A percentile compares a stretch with the other conserved stretches of the same genome.
These are phyloP conservation scores for Fagus crenata DNA, from an alignment of 306 rosid genomes.

Conservation along the genomic window DNA sequence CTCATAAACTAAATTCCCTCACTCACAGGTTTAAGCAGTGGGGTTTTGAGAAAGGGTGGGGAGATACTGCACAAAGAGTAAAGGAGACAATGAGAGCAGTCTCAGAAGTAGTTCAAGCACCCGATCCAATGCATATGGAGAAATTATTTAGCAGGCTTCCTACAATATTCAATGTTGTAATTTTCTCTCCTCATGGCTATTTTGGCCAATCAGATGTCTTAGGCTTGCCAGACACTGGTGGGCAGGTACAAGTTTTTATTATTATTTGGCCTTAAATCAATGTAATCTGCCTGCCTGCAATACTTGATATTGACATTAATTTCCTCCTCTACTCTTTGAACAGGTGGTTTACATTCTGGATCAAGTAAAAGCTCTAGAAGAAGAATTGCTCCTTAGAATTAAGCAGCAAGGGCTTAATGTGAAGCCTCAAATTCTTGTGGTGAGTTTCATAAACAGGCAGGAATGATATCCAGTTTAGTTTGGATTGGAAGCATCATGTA, in stretches of 20 bases:
- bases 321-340: constrained; percentile 14
- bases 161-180: constrained; percentile 70
- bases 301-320: not conserved
- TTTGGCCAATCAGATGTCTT: constrained; percentile 94
- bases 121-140: constrained; percentile 67
- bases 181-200: constrained; percentile 89
- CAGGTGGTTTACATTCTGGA: constrained; percentile 93
- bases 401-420: constrained; percentile 72
- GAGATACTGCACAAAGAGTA: constrained; percentile 71
- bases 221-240: constrained; percentile 96
- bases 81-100: constrained; percentile 63
- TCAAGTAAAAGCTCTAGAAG: constrained; percentile 89
- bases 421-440: constrained; percentile 89
- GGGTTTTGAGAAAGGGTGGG: constrained; percentile 99
- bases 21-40: constrained; percentile 75
- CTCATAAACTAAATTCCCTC: constrained; percentile 2
- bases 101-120: constrained; percentile 85
- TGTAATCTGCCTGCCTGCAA: not conserved
- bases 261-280: not conserved
- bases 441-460: constrained; percentile 34
- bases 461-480: not conserved
- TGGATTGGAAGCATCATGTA: not conserved
- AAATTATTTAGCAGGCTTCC: constrained; percentile 72
- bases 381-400: constrained; percentile 64
- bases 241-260: constrained; percentile 58